phyloP scores from a whole-genome alignment of 257 asterid species.

The Galeopsis tetrahit region DNA sequence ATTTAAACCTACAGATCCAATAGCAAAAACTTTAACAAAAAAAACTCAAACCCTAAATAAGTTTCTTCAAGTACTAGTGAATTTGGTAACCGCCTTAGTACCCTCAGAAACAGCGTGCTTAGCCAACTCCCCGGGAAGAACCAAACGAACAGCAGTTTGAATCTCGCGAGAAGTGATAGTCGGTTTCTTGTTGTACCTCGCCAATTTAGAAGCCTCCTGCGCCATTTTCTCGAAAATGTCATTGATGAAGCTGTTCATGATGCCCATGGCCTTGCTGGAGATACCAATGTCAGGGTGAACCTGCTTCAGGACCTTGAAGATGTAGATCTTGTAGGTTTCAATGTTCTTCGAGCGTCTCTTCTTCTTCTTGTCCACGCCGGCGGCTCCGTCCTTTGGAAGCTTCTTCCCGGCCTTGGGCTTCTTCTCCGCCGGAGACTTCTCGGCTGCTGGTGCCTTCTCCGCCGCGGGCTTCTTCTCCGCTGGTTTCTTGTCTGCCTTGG shows the following conservation, averaged over 20 bases:
- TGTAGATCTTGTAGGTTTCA: slow-evolving; percentile 80
- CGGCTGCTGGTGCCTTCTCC: slow-evolving; percentile 59
- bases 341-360: slow-evolving; percentile 51
- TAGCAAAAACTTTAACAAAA: too few relatives aligned
- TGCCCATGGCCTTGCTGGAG: slow-evolving; percentile 83
- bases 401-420: slow-evolving; percentile 75
- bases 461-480: slow-evolving; percentile 75
- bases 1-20: neutral
- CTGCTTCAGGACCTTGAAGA: slow-evolving; percentile 76
- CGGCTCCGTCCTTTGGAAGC: slow-evolving; percentile 60
- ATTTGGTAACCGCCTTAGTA: slow-evolving; percentile 78
- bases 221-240: slow-evolving; percentile 77
- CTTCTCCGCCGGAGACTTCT: slow-evolving; percentile 64
- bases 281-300: slow-evolving; percentile 79
- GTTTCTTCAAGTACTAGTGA: slow-evolving; percentile 56
- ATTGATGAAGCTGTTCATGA: slow-evolving; percentile 79
- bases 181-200: slow-evolving; percentile 75
- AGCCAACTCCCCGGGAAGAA: slow-evolving; percentile 74
- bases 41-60: slow-evolving; percentile 19
- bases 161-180: slow-evolving; percentile 75
- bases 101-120: slow-evolving; percentile 78
- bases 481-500: slow-evolving; percentile 66
- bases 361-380: slow-evolving; percentile 60
- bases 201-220: slow-evolving; percentile 56
- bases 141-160: slow-evolving; percentile 72